Evolutionary conservation across 2,329 filamentous ascomycete species (phyloP), one percentile per base, ranked within the genome.

Genomic region (Paracoccidioides lutzii): DNA sequence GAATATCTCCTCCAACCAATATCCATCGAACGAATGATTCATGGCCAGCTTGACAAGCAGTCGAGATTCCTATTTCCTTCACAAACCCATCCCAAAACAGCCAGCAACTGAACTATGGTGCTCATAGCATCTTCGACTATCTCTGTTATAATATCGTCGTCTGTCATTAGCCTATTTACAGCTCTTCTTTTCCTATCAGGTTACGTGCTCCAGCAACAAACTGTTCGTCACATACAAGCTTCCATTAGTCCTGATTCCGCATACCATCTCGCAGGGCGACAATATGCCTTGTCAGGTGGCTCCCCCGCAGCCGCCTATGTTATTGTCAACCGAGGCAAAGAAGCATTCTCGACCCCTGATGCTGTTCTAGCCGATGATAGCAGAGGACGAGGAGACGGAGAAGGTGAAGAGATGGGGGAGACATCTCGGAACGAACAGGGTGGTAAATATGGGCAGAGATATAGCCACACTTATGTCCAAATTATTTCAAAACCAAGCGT

Each of bases 171-270:
- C 60, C 68, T 87, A 32, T 95, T 88, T 71, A 95, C 90, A 3
- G 70, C 84, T 41, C 81, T 90, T 4, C 82, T 96, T 32, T 96
- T 96, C 69, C 77, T 95, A 37, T 89, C 87, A 53, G 90, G 90
- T 64, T 95, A 94, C 69, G 80, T 84, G 3, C 79, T 95, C 54
- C 90, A 96, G 66, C 90, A 96, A 70, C 82, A 88, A 63, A 93
- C 89, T 0, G 81, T 95, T 4, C 81, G 80, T 59, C 84, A 85
- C 63, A 78, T 96, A 37, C 87, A 91, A 64, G 59, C 57, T 4
- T 59, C 50, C 14, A 43, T 55, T 10, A 49, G 30, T 30, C 37
- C 59, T n/a, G 12, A n/a, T 30, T 15, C 22, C 2, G 22, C 22
- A 41, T 30, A 15, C 33, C 37, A 5, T 14, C 46, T n/a, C 15